Conservation (phyloP, 2,329 filamentous ascomycete genomes). For the Pseudogymnoascus sp. region DNA sequence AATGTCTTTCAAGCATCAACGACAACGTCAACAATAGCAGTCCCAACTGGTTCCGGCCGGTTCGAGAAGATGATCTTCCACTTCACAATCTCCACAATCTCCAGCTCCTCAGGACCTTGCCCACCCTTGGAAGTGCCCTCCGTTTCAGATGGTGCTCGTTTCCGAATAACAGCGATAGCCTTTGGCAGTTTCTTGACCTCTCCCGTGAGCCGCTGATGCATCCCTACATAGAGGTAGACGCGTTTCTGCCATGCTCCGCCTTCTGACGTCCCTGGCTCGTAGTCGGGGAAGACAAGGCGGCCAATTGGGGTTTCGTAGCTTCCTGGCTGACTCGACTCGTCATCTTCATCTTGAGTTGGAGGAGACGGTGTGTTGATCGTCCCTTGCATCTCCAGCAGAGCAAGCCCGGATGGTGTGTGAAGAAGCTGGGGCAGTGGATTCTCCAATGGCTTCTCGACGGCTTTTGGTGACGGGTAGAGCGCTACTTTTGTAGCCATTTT, state of each 20-base stretch:
- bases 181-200: slow-evolving; percentile 80
- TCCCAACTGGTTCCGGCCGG: slow-evolving; percentile 74
- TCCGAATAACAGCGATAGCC: slow-evolving; percentile 69
- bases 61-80: slow-evolving; percentile 79
- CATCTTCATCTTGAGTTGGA: slow-evolving; percentile 26
- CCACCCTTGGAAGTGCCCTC: slow-evolving; percentile 18
- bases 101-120: slow-evolving; percentile 46
- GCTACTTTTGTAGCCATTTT: not conserved
- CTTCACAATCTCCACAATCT: slow-evolving; percentile 80
- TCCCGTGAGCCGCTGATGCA: slow-evolving; percentile 79
- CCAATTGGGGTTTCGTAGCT: slow-evolving; percentile 50
- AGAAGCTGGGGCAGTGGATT: slow-evolving; percentile 69
- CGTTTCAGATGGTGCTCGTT: slow-evolving; percentile 29
- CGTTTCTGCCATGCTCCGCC: slow-evolving; percentile 79
- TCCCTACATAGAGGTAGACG: slow-evolving; percentile 79
- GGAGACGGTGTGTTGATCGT: slow-evolving; percentile 64
- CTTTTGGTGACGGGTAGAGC: not conserved
- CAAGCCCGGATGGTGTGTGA: slow-evolving; percentile 80
- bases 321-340: slow-evolving; percentile 26
- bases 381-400: slow-evolving; percentile 86
- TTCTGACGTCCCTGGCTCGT: slow-evolving; percentile 43
- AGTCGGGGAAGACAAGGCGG: slow-evolving; percentile 69
- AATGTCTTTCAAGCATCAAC: not conserved
- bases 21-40: not conserved
- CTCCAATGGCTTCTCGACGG: not conserved